Evolutionary conservation across 768 basidiomycete genomes (phyloP).

Genomic region (Scleroderma citrinum): DNA sequence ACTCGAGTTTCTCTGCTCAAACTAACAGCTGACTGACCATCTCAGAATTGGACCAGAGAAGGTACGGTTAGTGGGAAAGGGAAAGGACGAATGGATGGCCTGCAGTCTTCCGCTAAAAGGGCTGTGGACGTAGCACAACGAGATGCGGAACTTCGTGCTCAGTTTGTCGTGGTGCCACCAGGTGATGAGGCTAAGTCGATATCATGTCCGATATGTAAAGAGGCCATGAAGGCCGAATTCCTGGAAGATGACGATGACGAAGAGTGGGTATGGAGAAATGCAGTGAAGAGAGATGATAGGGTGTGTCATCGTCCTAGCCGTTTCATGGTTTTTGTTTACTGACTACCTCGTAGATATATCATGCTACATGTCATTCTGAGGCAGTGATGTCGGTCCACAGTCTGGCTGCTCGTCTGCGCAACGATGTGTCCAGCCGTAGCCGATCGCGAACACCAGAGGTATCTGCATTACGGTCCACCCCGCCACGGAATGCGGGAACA

Average conservation of each 20-base stretch:
- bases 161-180: slow-evolving; percentile 84
- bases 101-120: slow-evolving; percentile 47
- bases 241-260: slow-evolving; percentile 94
- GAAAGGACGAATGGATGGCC: slow-evolving; percentile 56
- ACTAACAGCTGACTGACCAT: slow-evolving; percentile 9
- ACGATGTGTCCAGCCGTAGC: slow-evolving; percentile 54
- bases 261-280: slow-evolving; percentile 98
- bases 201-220: slow-evolving; percentile 96
- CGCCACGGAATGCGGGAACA: slow-evolving; percentile 27
- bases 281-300: slow-evolving; percentile 75
- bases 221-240: slow-evolving; percentile 85
- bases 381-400: slow-evolving; percentile 57
- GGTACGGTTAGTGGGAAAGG: slow-evolving; percentile 54
- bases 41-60: slow-evolving; percentile 87
- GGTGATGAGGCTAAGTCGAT: slow-evolving; percentile 79
- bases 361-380: slow-evolving; percentile 92
- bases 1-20: neutral
- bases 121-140: slow-evolving; percentile 63
- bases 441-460: slow-evolving; percentile 75
- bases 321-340: neutral
- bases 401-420: slow-evolving; percentile 63
- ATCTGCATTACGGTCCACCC: slow-evolving; percentile 29
- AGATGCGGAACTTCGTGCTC: slow-evolving; percentile 68
- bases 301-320: slow-evolving; percentile 38
- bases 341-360: slow-evolving; percentile 62